phyloP scores from a whole-genome alignment of 1,284 basidiomycete species.

The Cryptococcus sp. region DNA sequence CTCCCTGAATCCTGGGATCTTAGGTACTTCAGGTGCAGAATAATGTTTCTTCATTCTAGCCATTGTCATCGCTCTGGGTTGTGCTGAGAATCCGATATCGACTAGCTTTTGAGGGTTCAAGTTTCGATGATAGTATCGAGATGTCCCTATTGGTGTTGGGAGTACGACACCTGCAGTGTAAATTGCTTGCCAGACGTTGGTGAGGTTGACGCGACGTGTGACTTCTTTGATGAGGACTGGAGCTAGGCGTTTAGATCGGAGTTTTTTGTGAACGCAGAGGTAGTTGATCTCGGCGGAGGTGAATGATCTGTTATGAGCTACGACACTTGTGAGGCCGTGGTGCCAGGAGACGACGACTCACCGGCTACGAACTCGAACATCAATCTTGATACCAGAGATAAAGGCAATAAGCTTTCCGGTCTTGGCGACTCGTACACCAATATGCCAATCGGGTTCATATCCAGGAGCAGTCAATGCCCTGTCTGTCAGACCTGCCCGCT shows the following conservation, averaged over 20 bases:
- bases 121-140: conserved; percentile 86
- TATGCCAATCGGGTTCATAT: conserved; percentile 88
- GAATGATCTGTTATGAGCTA: conserved; percentile 69
- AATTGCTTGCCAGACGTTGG: conserved; percentile 92
- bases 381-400: conserved; percentile 90
- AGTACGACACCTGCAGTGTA: conserved; percentile 90
- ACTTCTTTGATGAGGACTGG: conserved; percentile 98
- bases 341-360: conserved; percentile 48
- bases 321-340: background rate
- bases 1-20: conserved; percentile 71
- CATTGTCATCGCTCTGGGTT: conserved; percentile 77
- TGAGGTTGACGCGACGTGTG: conserved; percentile 84
- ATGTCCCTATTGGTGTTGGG: conserved; percentile 82
- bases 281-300: conserved; percentile 91
- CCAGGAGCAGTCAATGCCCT: conserved; percentile 95
- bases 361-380: conserved; percentile 72
- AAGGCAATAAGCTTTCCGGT: conserved; percentile 96
- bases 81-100: conserved; percentile 83
- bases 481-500: conserved; percentile 7
- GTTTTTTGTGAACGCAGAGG: conserved; percentile 95
- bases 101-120: conserved; percentile 90
- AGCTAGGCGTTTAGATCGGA: conserved; percentile 90
- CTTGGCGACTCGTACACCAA: conserved; percentile 86
- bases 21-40: conserved; percentile 55
- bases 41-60: conserved; percentile 76